Evolutionary conservation across 352 stramenopile genomes (phyloP).

Genomic region (Globisporangium middletonii): DNA sequence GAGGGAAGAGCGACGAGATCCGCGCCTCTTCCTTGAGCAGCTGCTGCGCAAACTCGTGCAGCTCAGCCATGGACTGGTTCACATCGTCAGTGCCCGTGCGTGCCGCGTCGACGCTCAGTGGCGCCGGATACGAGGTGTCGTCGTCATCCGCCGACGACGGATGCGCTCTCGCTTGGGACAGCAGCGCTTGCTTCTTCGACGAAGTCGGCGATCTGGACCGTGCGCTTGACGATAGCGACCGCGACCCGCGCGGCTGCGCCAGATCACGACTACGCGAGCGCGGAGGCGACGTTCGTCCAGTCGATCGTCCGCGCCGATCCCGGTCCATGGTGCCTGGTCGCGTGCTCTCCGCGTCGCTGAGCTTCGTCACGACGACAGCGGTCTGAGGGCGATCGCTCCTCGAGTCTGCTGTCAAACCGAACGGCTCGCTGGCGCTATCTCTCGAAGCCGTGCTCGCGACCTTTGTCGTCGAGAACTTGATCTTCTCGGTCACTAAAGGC

Average conservation of each 20-base stretch:
- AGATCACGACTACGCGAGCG: neutral
- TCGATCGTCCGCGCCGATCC: conserved; percentile 1
- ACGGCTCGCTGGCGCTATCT: neutral
- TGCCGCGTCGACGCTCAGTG: neutral
- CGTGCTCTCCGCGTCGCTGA: conserved; percentile 12
- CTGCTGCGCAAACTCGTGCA: conserved; percentile 58
- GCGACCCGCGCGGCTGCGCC: neutral
- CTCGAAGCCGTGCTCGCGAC: conserved; percentile 10
- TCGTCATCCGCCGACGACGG: neutral
- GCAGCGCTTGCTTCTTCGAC: neutral
- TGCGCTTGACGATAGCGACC: neutral
- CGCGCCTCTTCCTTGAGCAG: conserved; percentile 46
- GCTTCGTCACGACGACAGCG: conserved; percentile 33
- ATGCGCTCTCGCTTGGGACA: neutral
- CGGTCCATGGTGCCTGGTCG: conserved; percentile 5
- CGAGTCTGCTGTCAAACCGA: neutral
- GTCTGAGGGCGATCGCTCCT: conserved; percentile 21
- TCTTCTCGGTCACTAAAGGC: conserved; percentile 29
- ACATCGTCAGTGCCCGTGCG: conserved; percentile 2
- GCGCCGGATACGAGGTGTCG: neutral
- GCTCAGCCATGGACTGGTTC: conserved; percentile 38
- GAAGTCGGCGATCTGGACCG: conserved; percentile 2
- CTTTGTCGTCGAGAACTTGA: conserved; percentile 29
- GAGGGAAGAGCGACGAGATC: conserved; percentile 43
- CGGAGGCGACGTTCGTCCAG: neutral